These are phyloP conservation scores for Xylaria cubensis DNA, from an alignment of 495 filamentous ascomycete genomes.

Conservation along the genomic window DNA sequence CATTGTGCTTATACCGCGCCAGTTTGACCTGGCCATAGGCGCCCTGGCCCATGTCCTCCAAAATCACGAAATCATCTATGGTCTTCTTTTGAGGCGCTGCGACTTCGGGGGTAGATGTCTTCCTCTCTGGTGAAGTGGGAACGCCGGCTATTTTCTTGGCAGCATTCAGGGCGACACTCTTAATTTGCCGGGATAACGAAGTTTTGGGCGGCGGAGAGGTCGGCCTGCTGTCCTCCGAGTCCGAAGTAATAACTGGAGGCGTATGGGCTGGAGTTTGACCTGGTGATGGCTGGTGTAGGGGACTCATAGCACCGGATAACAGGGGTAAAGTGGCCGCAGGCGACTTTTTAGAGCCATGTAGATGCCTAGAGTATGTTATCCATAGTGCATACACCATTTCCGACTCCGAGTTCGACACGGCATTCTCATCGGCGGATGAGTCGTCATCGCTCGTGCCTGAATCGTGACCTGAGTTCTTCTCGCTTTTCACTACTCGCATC, in stretches of 20 bases:
- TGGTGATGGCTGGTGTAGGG: slow-evolving; percentile 77
- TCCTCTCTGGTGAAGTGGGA: slow-evolving; percentile 44
- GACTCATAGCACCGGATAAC: slow-evolving; percentile 65
- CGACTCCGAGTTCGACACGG: slow-evolving; percentile 46
- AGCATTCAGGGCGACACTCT: slow-evolving; percentile 65
- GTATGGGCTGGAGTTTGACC: slow-evolving; percentile 67
- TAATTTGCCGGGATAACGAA: slow-evolving; percentile 76
- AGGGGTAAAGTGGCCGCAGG: slow-evolving; percentile 63
- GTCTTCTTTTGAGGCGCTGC: slow-evolving; percentile 59
- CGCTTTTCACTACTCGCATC: slow-evolving; percentile 92
- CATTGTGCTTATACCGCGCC: slow-evolving; percentile 81
- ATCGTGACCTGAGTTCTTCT: slow-evolving; percentile 56
- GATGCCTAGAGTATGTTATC: slow-evolving; percentile 93
- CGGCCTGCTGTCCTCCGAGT: slow-evolving; percentile 49
- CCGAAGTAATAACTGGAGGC: slow-evolving; percentile 59
- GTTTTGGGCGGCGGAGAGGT: slow-evolving; percentile 53
- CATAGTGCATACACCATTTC: slow-evolving; percentile 94
- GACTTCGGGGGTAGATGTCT: slow-evolving; percentile 32
- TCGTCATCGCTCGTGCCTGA: slow-evolving; percentile 59
- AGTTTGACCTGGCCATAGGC: slow-evolving; percentile 98
- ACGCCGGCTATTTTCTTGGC: slow-evolving; percentile 55
- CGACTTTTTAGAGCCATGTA: slow-evolving; percentile 73
- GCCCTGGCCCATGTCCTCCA: slow-evolving; percentile 98
- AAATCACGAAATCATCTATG: slow-evolving; percentile 87
- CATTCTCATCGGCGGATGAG: slow-evolving; percentile 44